phyloP scores from a whole-genome alignment of 345 rosid genomes.

The Luvunga scandens region DNA sequence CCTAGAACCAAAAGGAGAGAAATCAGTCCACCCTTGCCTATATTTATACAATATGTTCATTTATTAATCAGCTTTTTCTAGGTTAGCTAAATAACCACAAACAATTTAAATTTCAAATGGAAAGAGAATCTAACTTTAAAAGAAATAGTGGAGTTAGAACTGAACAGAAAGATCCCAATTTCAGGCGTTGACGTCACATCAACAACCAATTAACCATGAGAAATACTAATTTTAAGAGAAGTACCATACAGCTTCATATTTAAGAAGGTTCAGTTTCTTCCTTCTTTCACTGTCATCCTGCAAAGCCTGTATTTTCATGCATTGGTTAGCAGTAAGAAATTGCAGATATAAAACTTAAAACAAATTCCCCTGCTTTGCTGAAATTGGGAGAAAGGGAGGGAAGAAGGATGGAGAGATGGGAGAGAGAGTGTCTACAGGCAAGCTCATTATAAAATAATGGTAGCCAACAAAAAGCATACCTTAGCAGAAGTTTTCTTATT shows the following conservation, averaged over 20 bases:
- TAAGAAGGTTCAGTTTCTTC: slow-evolving; percentile 77
- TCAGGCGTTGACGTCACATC: not conserved
- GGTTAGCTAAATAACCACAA: not conserved
- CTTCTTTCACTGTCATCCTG: slow-evolving; percentile 77
- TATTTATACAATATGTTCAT: not conserved
- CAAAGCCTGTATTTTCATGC: slow-evolving; percentile 47
- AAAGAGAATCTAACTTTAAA: not conserved
- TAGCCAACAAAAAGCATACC: slow-evolving; percentile 34
- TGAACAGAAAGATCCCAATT: not conserved
- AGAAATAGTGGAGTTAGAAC: not conserved
- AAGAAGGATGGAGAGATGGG: not conserved
- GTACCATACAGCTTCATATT: slow-evolving; percentile 88
- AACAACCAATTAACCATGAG: slow-evolving; percentile 8
- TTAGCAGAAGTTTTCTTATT: slow-evolving; percentile 67
- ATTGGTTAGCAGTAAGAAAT: slow-evolving; percentile 9
- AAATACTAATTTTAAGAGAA: slow-evolving; percentile 31
- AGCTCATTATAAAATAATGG: not conserved
- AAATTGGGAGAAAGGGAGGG: not conserved
- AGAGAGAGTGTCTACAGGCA: not conserved
- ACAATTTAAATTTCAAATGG: not conserved
- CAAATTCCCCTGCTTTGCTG: not conserved
- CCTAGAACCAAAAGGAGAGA: not conserved
- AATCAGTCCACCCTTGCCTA: too few relatives aligned
- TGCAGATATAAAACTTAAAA: not conserved
- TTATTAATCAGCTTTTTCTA: not conserved